Evolutionary conservation across 768 basidiomycete species (phyloP).

Genomic region (Boletus rubescentipes): DNA sequence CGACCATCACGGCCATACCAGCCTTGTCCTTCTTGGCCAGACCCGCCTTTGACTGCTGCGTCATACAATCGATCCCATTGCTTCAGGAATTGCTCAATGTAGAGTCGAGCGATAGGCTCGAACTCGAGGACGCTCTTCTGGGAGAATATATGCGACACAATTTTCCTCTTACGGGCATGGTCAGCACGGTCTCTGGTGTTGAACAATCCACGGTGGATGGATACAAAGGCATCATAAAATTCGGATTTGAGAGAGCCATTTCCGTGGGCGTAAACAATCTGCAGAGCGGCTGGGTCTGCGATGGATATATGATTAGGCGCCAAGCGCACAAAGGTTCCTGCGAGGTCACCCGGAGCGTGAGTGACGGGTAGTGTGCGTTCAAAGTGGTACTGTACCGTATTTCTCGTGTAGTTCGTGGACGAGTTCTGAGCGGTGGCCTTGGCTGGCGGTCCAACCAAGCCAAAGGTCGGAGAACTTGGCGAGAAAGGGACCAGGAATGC

Average conservation of each 20-base stretch:
- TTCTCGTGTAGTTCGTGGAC: conserved; percentile 73
- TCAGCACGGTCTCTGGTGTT: conserved; percentile 75
- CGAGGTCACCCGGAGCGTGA: background rate
- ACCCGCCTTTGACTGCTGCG: conserved; percentile 50
- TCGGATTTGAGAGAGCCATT: conserved; percentile 78
- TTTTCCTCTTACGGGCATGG: conserved; percentile 89
- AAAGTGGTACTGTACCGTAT: conserved; percentile 51
- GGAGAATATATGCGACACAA: conserved; percentile 82
- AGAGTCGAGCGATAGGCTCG: conserved; percentile 69
- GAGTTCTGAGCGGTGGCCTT: conserved; percentile 73
- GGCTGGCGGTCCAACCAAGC: conserved; percentile 62
- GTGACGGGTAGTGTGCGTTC: background rate
- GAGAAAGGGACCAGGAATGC: conserved; percentile 64
- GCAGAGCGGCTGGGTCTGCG: conserved; percentile 74
- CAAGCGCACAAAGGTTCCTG: conserved; percentile 67
- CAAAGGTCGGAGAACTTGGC: conserved; percentile 74
- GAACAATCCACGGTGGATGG: conserved; percentile 71
- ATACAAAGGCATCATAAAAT: conserved; percentile 82
- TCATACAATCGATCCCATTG: conserved; percentile 78
- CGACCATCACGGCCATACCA: conserved; percentile 61
- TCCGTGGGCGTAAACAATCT: conserved; percentile 75
- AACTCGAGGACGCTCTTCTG: conserved; percentile 86
- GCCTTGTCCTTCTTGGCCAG: conserved; percentile 59
- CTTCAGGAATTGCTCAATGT: conserved; percentile 56
- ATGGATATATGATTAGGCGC: conserved; percentile 79